These are phyloP conservation scores for Fusarium torulosum DNA, from an alignment of 2,329 filamentous ascomycete genomes.

Conservation along the genomic window DNA sequence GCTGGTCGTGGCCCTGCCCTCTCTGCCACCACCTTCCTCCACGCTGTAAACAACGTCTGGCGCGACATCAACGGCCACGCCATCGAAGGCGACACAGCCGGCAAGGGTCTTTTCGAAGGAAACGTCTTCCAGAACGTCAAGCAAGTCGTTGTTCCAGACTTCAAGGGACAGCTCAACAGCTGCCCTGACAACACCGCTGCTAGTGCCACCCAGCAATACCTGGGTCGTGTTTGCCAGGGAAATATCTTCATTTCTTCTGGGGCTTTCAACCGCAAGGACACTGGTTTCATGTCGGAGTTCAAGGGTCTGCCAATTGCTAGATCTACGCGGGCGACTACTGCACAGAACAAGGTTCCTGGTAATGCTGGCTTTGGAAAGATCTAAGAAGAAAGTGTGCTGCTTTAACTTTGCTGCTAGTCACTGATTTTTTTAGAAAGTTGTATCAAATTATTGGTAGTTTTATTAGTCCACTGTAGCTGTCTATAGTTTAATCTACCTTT, in stretches of 20 bases:
- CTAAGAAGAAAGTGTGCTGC: background rate
- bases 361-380: slow-evolving; percentile 21
- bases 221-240: slow-evolving; percentile 28
- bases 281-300: slow-evolving; percentile 33
- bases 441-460: no score
- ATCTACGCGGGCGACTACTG: slow-evolving; percentile 1
- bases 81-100: slow-evolving; percentile 45
- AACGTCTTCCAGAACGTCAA: slow-evolving; percentile 46
- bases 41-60: slow-evolving; percentile 51
- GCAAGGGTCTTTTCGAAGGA: slow-evolving; percentile 48
- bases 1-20: slow-evolving; percentile 49
- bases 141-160: slow-evolving; percentile 36
- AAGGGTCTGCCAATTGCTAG: slow-evolving; percentile 21
- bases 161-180: slow-evolving; percentile 45
- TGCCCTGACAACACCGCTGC: slow-evolving; percentile 34
- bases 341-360: slow-evolving; percentile 9
- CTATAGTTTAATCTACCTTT: no score
- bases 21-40: slow-evolving; percentile 48
- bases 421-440: no score
- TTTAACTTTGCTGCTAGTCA: no score
- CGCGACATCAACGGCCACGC: slow-evolving; percentile 45
- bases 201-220: slow-evolving; percentile 25
- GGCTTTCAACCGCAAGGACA: slow-evolving; percentile 23
- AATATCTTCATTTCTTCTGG: slow-evolving; percentile 28
- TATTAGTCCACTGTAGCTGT: no score